phyloP scores from a whole-genome alignment of 75 land plant species.

The Chamaecyparis obtusa region DNA sequence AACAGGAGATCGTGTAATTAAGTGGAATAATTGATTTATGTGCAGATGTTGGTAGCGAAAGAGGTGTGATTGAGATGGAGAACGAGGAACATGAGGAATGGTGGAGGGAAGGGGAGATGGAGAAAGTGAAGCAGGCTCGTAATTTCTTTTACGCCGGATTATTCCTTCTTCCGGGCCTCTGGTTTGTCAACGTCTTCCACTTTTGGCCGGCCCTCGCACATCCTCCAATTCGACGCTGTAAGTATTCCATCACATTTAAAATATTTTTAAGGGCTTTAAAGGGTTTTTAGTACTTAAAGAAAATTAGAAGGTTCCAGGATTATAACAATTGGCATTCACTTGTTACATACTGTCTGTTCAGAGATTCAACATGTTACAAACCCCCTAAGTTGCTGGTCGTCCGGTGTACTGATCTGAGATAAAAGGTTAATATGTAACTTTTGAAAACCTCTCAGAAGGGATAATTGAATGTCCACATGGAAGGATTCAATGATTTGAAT shows the following conservation, averaged over 20 bases:
- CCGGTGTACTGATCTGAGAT: not conserved
- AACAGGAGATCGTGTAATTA: too few relatives aligned
- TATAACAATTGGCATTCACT: not conserved
- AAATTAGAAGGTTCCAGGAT: not conserved
- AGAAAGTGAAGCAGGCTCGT: slow-evolving; percentile 49
- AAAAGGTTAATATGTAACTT: too few relatives aligned
- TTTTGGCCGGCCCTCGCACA: slow-evolving; percentile 85
- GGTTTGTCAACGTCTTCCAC: slow-evolving; percentile 95
- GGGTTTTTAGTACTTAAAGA: not conserved
- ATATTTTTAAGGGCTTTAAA: too few relatives aligned
- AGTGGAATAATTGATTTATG: too few relatives aligned
- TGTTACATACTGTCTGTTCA: too few relatives aligned
- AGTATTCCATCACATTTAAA: slow-evolving; percentile 3
- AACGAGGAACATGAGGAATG: not conserved
- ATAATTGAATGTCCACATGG: not conserved
- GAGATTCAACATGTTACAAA: too few relatives aligned
- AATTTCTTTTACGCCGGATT: slow-evolving; percentile 73
- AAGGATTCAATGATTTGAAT: too few relatives aligned
- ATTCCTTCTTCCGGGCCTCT: slow-evolving; percentile 70
- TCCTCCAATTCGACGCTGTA: slow-evolving; percentile 70
- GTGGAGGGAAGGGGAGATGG: slow-evolving; percentile 26
- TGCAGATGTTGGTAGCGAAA: not conserved
- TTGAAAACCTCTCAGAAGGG: not conserved
- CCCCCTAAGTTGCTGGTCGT: not conserved
- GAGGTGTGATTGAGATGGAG: not conserved